Conservation (phyloP, 768 basidiomycete genomes). For the Kwoniella shandongensis region DNA sequence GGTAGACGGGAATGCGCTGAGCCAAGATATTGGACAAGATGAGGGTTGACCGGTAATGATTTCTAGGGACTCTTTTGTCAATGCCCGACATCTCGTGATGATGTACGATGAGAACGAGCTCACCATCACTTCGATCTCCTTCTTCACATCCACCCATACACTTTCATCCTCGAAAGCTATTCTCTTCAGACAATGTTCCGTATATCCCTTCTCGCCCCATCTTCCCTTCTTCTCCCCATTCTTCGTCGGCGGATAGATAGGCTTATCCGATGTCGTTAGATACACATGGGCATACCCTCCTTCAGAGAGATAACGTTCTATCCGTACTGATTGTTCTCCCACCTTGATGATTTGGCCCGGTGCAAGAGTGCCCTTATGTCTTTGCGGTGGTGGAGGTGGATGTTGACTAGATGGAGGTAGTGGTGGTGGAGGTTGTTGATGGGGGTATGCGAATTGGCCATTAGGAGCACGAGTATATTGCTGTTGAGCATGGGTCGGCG, state of each 20-base stretch:
- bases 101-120: conserved; percentile 17
- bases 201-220: conserved; percentile 67
- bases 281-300: conserved; percentile 99
- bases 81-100: conserved; percentile 6
- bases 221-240: conserved; percentile 32
- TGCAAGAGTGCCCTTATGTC: conserved; percentile 54
- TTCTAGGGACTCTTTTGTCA: conserved; percentile 60
- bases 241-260: conserved; percentile 59
- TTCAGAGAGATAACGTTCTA: conserved; percentile 94
- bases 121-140: conserved; percentile 99
- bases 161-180: conserved; percentile 87
- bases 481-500: conserved; percentile 8
- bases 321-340: conserved; percentile 75
- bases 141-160: conserved; percentile 89
- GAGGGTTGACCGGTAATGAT: conserved; percentile 85
- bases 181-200: conserved; percentile 93
- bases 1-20: conserved; percentile 84
- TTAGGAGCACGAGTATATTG: conserved; percentile 13
- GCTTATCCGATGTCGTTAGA: conserved; percentile 79
- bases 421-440: conserved; percentile 2
- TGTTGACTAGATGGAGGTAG: neutral
- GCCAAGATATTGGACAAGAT: conserved; percentile 94
- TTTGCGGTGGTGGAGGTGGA: conserved; percentile 24
- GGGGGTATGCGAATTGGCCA: conserved; percentile 4
- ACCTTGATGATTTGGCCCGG: conserved; percentile 84